Base-by-base conservation (phyloP, 1,139 yeast species). In the Sugiyamaella paludigena region DNA sequence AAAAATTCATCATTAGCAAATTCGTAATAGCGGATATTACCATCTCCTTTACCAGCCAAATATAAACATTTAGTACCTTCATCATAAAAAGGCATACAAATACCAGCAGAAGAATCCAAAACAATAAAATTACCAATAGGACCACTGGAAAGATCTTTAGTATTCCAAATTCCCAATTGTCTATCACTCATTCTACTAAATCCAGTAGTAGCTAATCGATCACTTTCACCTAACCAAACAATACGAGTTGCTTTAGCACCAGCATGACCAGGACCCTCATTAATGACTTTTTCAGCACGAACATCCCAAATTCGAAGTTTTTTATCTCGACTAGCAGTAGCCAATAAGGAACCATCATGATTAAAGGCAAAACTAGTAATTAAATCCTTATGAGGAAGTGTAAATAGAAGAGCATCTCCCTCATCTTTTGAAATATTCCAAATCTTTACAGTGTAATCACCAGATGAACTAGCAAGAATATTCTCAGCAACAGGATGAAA, bases 41-140 rank as follows among this genome's bases (percentile, higher is more conserved):
- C 98, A 67, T 92, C 98, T 66, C 98, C 99, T 69, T 92, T 92
- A 59, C 98, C 98, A 33, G 96, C 98, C 56, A 92, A 74, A 65
- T 85, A 92, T 54, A 94, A 75, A 51, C 91, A 81, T 52, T 83
- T 80, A 47, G 87, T 88, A 37, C 86, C 80, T 36, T 80, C 85
- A 64, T 92, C 99, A 64, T 74, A 94, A 62, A 84, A 79, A 26
- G 98, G 98, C 77, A 94, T 84, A 66, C 89, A 75, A 33, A 92
- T 88, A 58, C 98, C 98, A 0, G 98, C 86, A 6, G 95, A 85
- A 12, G 95, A 80, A 64, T 94, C 98, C 50, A 92, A 78, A 27
- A 83, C 80, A 61, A 83, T 76, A 65, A 89, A 87, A 0, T 95
- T 97, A 49, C 88, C 95, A 58, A 92, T 79, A 44, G 96, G 91